Percentiles rank a stretch among this genome's conserved stretches.
These are phyloP conservation scores for Verticillium isaacii DNA, from an alignment of 2,329 filamentous ascomycete genomes.

Conservation along the genomic window DNA sequence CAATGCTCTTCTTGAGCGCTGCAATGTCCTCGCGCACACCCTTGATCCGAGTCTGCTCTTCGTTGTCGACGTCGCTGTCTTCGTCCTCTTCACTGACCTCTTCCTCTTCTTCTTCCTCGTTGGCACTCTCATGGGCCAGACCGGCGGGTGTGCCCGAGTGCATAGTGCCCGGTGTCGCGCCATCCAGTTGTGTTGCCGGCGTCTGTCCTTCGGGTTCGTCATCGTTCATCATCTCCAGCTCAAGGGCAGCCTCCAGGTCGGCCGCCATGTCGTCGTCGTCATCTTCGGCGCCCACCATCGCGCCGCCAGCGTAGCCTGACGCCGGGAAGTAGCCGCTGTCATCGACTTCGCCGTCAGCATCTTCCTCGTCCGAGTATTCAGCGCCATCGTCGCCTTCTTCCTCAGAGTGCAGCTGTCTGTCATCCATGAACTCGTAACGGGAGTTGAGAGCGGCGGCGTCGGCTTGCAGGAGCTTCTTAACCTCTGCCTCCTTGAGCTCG, in stretches of 20 bases:
- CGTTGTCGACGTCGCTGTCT: constrained; percentile 50
- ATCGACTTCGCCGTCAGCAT: constrained; percentile 40
- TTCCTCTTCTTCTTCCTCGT: constrained; percentile 41
- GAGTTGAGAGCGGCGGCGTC: constrained; percentile 60
- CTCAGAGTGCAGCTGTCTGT: constrained; percentile 27
- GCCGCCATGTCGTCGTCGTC: constrained; percentile 48
- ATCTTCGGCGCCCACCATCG: constrained; percentile 25
- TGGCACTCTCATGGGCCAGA: constrained; percentile 37
- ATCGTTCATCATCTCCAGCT: constrained; percentile 36
- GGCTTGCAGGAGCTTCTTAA: constrained; percentile 66
- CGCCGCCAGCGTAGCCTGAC: constrained; percentile 21
- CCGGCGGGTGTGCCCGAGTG: constrained; percentile 39
- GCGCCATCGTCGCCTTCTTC: constrained; percentile 52
- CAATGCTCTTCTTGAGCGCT: constrained; percentile 46
- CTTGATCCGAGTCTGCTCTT: constrained; percentile 44
- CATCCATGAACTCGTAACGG: constrained; percentile 61
- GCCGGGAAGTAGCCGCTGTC: constrained; percentile 35
- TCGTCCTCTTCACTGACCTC: constrained; percentile 49
- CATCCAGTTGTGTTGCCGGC: constrained; percentile 36
- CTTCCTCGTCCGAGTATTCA: constrained; percentile 57
- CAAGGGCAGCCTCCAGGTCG: constrained; percentile 50
- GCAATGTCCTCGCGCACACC: constrained; percentile 52
- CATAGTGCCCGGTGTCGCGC: constrained; percentile 37
- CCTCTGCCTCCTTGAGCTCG: constrained; percentile 76
- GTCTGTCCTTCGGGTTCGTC: constrained; percentile 28